phyloP scores from a whole-genome alignment of 2,329 filamentous ascomycete species.

The Colletotrichum sp. region DNA sequence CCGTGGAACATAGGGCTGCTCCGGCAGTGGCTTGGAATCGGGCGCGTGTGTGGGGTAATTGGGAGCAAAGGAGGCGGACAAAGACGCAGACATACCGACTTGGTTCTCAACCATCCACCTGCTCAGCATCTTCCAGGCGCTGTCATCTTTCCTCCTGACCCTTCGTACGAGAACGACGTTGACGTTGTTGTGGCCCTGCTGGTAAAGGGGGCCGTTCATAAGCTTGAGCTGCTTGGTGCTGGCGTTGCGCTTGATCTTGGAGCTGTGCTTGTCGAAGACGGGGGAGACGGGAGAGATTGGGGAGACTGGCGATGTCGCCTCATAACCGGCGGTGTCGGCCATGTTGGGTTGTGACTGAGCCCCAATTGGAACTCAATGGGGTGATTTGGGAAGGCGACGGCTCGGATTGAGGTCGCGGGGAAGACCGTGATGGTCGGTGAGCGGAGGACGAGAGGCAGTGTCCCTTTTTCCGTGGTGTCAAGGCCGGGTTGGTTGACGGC shows the following conservation, averaged over 20 bases:
- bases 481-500: not conserved
- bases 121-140: constrained; percentile 64
- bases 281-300: not conserved
- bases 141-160: constrained; percentile 66
- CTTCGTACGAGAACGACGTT: constrained; percentile 61
- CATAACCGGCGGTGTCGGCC: constrained; percentile 13
- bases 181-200: constrained; percentile 52
- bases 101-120: constrained; percentile 80
- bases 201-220: constrained; percentile 64
- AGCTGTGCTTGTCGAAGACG: constrained; percentile 2
- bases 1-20: not conserved
- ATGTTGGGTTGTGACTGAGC: constrained; percentile 4
- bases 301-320: constrained; percentile 5
- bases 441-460: not conserved
- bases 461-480: not conserved
- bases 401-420: not conserved
- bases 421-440: not conserved
- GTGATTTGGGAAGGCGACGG: not conserved
- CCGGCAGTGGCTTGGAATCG: not conserved
- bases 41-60: not conserved
- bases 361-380: constrained; percentile 16
- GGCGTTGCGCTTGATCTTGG: constrained; percentile 8
- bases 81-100: constrained; percentile 64
- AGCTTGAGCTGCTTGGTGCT: constrained; percentile 30
- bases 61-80: not conserved